Conservation (phyloP, 116 monocot genomes). For the Trichopus zeylanicus region DNA sequence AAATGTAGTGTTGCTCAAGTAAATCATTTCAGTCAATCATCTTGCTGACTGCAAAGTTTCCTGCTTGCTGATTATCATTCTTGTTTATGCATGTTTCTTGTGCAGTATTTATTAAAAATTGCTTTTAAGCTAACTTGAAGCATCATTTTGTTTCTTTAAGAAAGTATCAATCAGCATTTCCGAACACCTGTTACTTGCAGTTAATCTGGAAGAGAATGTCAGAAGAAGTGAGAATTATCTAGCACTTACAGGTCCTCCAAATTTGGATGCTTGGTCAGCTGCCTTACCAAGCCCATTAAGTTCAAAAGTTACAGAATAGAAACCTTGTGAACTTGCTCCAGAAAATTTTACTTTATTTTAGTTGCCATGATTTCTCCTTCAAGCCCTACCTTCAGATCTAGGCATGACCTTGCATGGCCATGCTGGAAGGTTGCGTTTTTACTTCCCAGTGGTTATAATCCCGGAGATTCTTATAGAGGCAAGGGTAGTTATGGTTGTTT, state of each 20-base stretch:
- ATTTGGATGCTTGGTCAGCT: constrained; percentile 65
- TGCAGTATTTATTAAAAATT: neutral
- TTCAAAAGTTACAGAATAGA: constrained; percentile 56
- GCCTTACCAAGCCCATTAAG: constrained; percentile 44
- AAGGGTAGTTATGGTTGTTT: neutral
- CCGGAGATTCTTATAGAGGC: neutral
- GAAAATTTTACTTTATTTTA: neutral
- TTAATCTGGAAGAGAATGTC: constrained; percentile 70
- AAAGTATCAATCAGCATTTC: neutral
- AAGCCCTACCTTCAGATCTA: neutral
- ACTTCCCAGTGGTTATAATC: neutral
- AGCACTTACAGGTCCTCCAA: constrained; percentile 76
- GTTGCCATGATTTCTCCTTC: neutral
- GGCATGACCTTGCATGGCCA: neutral
- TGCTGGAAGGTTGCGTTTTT: neutral
- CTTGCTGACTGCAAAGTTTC: too few relatives aligned
- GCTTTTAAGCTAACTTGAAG: neutral
- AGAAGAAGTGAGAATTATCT: constrained; percentile 66
- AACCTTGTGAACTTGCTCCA: constrained; percentile 10
- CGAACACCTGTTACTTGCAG: constrained; percentile 18
- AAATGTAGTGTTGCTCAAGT: too few relatives aligned
- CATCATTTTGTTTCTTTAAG: neutral
- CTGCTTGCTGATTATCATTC: neutral
- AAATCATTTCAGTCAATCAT: too few relatives aligned
- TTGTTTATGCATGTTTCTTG: neutral